A percentile compares a stretch with the other conserved stretches of the same genome.
Evolutionary conservation across 108 stramenopile species (phyloP).

Genomic region (Chaetoceros tenuissimus): DNA sequence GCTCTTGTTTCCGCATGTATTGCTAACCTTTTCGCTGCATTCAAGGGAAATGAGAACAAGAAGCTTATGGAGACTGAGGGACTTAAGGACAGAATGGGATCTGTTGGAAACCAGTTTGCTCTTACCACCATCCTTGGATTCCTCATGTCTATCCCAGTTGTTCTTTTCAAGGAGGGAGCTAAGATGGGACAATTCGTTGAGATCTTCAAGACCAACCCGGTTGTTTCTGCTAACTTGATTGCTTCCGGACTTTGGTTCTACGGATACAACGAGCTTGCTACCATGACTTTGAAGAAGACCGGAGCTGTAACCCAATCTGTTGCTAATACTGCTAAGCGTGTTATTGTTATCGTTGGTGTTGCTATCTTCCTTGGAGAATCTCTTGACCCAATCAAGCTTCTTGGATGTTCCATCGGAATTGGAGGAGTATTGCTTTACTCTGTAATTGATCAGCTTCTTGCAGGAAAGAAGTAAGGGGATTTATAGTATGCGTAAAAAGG

Average conservation of each 20-base stretch:
- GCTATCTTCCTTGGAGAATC: slow-evolving; percentile 85
- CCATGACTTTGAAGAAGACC: slow-evolving; percentile 93
- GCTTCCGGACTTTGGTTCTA: slow-evolving; percentile 92
- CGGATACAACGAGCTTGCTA: slow-evolving; percentile 92
- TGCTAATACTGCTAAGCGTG: slow-evolving; percentile 94
- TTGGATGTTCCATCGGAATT: slow-evolving; percentile 89
- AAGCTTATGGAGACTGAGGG: slow-evolving; percentile 89
- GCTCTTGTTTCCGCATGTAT: slow-evolving; percentile 84
- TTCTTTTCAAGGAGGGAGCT: slow-evolving; percentile 59
- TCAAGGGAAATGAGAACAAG: slow-evolving; percentile 93
- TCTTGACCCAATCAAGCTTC: slow-evolving; percentile 76
- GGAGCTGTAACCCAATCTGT: slow-evolving; percentile 90
- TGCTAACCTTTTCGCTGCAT: slow-evolving; percentile 88
- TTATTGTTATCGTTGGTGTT: slow-evolving; percentile 88
- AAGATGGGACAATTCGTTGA: slow-evolving; percentile 73
- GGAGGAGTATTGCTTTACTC: slow-evolving; percentile 89
- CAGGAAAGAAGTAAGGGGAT: slow-evolving; percentile 27
- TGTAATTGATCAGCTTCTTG: slow-evolving; percentile 65
- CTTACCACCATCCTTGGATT: slow-evolving; percentile 81
- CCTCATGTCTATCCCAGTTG: slow-evolving; percentile 70
- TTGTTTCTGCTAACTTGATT: slow-evolving; percentile 72
- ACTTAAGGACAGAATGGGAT: slow-evolving; percentile 82
- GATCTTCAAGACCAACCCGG: slow-evolving; percentile 69
- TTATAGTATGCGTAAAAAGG: too few species aligned
- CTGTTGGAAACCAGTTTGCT: slow-evolving; percentile 89